Percentiles rank a stretch among this genome's conserved stretches.
These are phyloP conservation scores for Parasitella parasitica DNA, from an alignment of 371 early-diverging fungal species.

Conservation along the genomic window DNA sequence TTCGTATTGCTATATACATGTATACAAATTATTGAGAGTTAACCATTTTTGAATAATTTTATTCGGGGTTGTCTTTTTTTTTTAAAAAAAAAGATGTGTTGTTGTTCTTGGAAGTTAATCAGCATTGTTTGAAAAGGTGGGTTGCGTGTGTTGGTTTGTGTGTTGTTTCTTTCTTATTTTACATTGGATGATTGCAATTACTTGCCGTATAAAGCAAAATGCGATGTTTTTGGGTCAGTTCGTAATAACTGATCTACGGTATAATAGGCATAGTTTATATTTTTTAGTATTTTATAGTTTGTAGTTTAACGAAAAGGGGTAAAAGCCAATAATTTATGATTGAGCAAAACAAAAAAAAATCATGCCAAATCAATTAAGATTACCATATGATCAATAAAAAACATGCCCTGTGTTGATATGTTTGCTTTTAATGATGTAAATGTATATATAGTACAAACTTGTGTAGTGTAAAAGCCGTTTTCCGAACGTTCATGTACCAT, in stretches of 20 bases:
- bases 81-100: too few relatives aligned
- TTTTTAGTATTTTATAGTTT: not conserved
- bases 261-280: not conserved
- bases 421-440: too few relatives aligned
- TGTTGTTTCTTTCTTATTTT: too few relatives aligned
- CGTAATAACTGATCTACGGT: not conserved
- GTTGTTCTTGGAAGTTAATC: too few relatives aligned
- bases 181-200: not conserved
- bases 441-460: too few relatives aligned
- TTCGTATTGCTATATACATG: not conserved
- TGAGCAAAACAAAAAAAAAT: not conserved
- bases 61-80: conserved; percentile 8
- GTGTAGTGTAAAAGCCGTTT: too few relatives aligned
- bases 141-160: too few relatives aligned
- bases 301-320: not conserved
- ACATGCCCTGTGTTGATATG: too few relatives aligned
- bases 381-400: not conserved
- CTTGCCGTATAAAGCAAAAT: not conserved
- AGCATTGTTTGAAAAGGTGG: too few relatives aligned
- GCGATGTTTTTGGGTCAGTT: not conserved
- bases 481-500: too few relatives aligned
- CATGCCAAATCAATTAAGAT: not conserved
- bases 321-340: not conserved
- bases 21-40: not conserved
- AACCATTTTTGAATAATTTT: conserved; percentile 9